These are phyloP conservation scores for Puccinia horiana DNA, from an alignment of 1,284 basidiomycete genomes.

Conservation along the genomic window DNA sequence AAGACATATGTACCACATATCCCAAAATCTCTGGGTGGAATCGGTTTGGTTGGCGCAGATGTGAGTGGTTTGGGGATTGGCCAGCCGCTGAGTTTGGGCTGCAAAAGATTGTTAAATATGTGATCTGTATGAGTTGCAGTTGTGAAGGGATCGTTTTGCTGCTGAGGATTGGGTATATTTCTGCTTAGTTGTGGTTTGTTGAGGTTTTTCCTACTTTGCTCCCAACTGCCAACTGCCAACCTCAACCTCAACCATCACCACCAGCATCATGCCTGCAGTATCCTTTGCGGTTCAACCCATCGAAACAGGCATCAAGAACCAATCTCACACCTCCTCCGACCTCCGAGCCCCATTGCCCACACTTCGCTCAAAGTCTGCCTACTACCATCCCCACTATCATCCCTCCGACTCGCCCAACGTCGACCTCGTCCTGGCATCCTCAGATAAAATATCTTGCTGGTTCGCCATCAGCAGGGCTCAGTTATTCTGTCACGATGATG, in stretches of 20 bases:
- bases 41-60: too few relatives aligned
- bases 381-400: conserved; percentile 41
- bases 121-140: too few relatives aligned
- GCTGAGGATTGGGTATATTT: too few relatives aligned
- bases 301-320: conserved; percentile 3
- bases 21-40: too few relatives aligned
- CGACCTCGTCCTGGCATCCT: conserved; percentile 37
- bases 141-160: too few relatives aligned
- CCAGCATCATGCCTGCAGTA: conserved; percentile 15
- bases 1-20: too few relatives aligned
- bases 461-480: conserved; percentile 34
- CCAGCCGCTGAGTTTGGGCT: too few relatives aligned
- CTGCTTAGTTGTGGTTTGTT: too few relatives aligned
- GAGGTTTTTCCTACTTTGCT: too few relatives aligned
- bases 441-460: conserved; percentile 30
- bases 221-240: too few relatives aligned
- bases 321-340: neutral
- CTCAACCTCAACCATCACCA: neutral
- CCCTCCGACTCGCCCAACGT: conserved; percentile 14
- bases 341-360: neutral
- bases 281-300: neutral
- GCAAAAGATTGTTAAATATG: too few relatives aligned
- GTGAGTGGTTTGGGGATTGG: too few relatives aligned
- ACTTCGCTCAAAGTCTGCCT: conserved; percentile 8
- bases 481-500: conserved; percentile 24